Percentiles rank a stretch among this genome's conserved stretches.
These are phyloP conservation scores for Pseudozyma flocculosa DNA, from an alignment of 1,284 basidiomycete species.

Conservation along the genomic window DNA sequence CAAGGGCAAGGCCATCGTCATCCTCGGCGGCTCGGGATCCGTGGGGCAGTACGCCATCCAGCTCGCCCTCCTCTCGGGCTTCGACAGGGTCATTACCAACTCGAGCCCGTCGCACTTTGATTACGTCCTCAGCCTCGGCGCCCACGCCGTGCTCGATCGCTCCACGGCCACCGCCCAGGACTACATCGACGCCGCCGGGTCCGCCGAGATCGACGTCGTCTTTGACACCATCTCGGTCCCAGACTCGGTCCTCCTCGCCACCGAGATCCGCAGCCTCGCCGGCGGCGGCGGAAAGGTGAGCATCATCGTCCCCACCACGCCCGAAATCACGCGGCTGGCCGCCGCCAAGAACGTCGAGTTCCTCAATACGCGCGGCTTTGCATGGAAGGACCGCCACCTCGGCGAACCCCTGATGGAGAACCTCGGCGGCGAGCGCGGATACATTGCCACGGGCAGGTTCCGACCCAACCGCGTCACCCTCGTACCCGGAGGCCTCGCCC, in stretches of 20 bases:
- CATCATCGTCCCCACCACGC: conserved; percentile 14
- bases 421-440: conserved; percentile 35
- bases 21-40: conserved; percentile 38
- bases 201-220: conserved; percentile 10
- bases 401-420: conserved; percentile 13
- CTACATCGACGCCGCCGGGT: conserved; percentile 13
- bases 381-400: conserved; percentile 14
- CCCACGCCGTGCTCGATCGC: conserved; percentile 28
- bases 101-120: conserved; percentile 25
- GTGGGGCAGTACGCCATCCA: conserved; percentile 50
- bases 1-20: conserved; percentile 35
- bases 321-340: conserved; percentile 3
- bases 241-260: conserved; percentile 23
- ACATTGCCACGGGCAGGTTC: conserved; percentile 23
- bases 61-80: conserved; percentile 38
- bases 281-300: conserved; percentile 27
- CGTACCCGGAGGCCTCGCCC: conserved; percentile 28
- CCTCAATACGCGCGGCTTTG: conserved; percentile 14
- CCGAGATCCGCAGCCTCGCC: conserved; percentile 27
- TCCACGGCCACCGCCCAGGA: conserved; percentile 8
- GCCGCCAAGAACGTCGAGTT: conserved; percentile 4
- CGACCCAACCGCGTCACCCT: conserved; percentile 30
- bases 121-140: conserved; percentile 33
- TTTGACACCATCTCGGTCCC: conserved; percentile 37
- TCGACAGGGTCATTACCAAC: conserved; percentile 36